Conservation (phyloP, 2,329 filamentous ascomycete genomes). For the Sporothrix phasma region DNA sequence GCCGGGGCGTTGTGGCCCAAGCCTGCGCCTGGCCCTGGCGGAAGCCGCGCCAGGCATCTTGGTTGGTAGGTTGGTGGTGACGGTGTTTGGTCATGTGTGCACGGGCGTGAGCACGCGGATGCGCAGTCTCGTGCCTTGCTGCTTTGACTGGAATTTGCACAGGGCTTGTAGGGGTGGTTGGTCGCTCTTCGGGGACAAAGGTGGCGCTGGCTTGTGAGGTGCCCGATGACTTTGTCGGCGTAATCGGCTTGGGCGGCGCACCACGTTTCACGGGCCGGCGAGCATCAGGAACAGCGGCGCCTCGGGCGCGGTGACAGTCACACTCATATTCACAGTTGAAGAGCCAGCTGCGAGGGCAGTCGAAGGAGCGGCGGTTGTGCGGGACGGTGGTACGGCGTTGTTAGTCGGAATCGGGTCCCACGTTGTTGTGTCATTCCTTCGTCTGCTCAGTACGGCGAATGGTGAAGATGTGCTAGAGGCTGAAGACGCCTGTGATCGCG, state of each 20-base stretch:
- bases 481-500: background rate
- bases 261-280: background rate
- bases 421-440: background rate
- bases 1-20: background rate
- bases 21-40: background rate
- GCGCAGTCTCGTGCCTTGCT: constrained; percentile 29
- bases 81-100: constrained; percentile 30
- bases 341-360: background rate
- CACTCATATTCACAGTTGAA: background rate
- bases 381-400: constrained; percentile 5
- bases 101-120: constrained; percentile 24
- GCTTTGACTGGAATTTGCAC: constrained; percentile 44
- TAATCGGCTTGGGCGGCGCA: background rate
- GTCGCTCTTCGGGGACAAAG: constrained; percentile 21
- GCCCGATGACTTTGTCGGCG: constrained; percentile 18
- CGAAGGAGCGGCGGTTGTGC: background rate
- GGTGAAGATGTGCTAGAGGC: background rate
- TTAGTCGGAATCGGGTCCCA: background rate
- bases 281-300: constrained; percentile 3
- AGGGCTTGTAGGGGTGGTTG: constrained; percentile 37
- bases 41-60: constrained; percentile 13
- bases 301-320: background rate
- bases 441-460: background rate
- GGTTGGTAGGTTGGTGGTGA: constrained; percentile 18
- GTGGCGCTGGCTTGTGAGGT: background rate